These are phyloP conservation scores for Cytidiella melzeri DNA, from an alignment of 768 basidiomycete genomes.

Conservation along the genomic window DNA sequence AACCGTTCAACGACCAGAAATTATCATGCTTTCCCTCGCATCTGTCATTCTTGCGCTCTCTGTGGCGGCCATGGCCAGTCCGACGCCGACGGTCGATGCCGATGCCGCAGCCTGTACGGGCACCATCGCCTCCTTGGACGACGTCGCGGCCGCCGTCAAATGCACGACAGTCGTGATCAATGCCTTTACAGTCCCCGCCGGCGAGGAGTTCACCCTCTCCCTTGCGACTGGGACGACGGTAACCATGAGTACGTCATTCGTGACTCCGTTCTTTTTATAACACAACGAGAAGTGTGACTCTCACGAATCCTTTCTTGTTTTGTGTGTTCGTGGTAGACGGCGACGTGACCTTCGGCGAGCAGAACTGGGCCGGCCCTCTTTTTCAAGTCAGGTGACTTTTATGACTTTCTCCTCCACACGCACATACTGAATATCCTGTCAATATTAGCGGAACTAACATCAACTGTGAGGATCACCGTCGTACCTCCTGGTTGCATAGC, in stretches of 20 bases:
- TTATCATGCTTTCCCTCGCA: background rate
- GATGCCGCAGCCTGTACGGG: conserved; percentile 34
- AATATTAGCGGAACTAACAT: conserved; percentile 38
- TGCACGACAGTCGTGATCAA: conserved; percentile 57
- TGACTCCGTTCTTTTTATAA: background rate
- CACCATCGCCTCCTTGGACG: conserved; percentile 46
- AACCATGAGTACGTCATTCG: conserved; percentile 44
- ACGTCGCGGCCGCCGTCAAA: conserved; percentile 43
- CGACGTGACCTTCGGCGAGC: conserved; percentile 49
- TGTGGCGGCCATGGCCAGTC: conserved; percentile 7
- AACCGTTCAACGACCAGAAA: too few relatives aligned
- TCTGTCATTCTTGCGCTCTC: background rate
- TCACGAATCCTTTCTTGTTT: too few relatives aligned
- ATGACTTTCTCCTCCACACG: background rate
- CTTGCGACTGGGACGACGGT: conserved; percentile 48
- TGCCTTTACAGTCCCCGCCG: conserved; percentile 50
- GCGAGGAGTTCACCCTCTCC: conserved; percentile 41
- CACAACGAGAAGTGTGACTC: too few relatives aligned
- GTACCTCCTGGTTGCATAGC: background rate
- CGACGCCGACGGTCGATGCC: conserved; percentile 5
- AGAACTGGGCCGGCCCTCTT: conserved; percentile 47
- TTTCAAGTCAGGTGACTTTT: conserved; percentile 41
- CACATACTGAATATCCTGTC: background rate
- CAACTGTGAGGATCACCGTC: conserved; percentile 33
- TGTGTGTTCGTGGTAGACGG: conserved; percentile 49